phyloP scores from a whole-genome alignment of 2,329 filamentous ascomycete genomes.

The Hypoxylon rubiginosum region DNA sequence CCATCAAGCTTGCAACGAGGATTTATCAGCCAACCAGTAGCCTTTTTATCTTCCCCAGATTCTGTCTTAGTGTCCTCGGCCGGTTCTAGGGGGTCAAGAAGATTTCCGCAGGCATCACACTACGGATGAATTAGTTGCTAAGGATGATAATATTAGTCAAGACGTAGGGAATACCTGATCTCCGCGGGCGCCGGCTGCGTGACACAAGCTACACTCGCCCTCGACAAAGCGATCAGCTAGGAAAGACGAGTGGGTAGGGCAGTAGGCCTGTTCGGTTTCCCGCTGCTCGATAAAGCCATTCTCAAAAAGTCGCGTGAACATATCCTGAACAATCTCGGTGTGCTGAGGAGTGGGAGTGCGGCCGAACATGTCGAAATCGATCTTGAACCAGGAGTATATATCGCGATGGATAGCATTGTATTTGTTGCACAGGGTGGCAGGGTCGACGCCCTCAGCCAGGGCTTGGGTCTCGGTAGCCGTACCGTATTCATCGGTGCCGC shows the following conservation, averaged over 20 bases:
- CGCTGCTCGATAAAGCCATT: slow-evolving; percentile 91
- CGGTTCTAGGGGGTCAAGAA: slow-evolving; percentile 77
- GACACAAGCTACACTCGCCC: slow-evolving; percentile 81
- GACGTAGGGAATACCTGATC: slow-evolving; percentile 42
- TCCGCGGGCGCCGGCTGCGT: slow-evolving; percentile 73
- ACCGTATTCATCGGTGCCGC: slow-evolving; percentile 94
- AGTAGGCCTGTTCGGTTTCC: slow-evolving; percentile 90
- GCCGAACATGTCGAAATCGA: slow-evolving; percentile 94
- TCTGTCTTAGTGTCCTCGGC: slow-evolving; percentile 54
- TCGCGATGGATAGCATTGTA: slow-evolving; percentile 91
- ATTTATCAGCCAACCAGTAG: slow-evolving; percentile 74
- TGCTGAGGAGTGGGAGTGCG: slow-evolving; percentile 90
- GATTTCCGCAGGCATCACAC: slow-evolving; percentile 80
- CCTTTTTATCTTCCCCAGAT: slow-evolving; percentile 52
- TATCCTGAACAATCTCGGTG: slow-evolving; percentile 91
- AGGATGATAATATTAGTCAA: background rate
- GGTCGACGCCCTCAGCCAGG: slow-evolving; percentile 85
- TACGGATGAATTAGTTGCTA: slow-evolving; percentile 51
- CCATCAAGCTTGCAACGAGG: slow-evolving; percentile 93
- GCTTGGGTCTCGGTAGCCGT: slow-evolving; percentile 97
- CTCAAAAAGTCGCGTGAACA: slow-evolving; percentile 88
- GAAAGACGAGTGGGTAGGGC: slow-evolving; percentile 81
- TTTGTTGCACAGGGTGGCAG: slow-evolving; percentile 88
- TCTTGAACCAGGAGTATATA: slow-evolving; percentile 96
- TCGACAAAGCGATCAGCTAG: slow-evolving; percentile 90